Base-by-base conservation (phyloP, 2,329 filamentous ascomycete species). In the Huntiella moniliformis region DNA sequence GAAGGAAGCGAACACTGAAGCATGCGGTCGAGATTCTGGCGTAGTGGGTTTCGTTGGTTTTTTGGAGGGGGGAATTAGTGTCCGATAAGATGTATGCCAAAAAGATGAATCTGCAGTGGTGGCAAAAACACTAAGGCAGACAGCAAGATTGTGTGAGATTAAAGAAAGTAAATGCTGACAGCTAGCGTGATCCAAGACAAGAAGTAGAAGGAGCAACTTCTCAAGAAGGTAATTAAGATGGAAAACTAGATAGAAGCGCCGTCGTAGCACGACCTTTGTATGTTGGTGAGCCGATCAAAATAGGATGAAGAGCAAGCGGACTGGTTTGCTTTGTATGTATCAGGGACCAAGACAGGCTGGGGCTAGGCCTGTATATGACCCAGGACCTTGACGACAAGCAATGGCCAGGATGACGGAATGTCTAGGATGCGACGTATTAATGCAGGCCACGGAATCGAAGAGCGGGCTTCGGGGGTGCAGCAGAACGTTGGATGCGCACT, bases 331-430 rank as follows among this genome's bases (percentile, higher is more conserved):
- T 38, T 11, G 16, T 41, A 18, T 16, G 37, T 17, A 15, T 41
- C 32, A 41, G 39, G 39, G 39, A 41, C 32, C 13, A 41, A 31
- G 39, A 41, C 39, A 31, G 39, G 22, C 39, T 41, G 18, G 18
- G 39, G 39, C 39, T 41, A 41, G 39, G 39, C 39, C 39, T 41
- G 39, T 28, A 41, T 11, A 41, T 13, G 39, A 41, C 28, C 39
- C 18, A 15, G 39, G 22, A 28, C 22, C 22, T 28, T 28, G 22
- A 28, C 22, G 22, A 28, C 22, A 28, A 28, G 22, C 22, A 28
- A 28, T 28, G 22, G 39, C 17, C 32, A 31, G 18, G 15, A 28
- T 13, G 18, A 31, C 39, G 15, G 32, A 41, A 22, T 13, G 39
- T 41, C 35, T 38, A 38, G 35, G 35, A 38, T 38, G 15, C 39